Percentiles rank a stretch among this genome's conserved stretches.
These are phyloP conservation scores for Taphrina deformans DNA, from an alignment of 1,139 yeast genomes.

Conservation along the genomic window DNA sequence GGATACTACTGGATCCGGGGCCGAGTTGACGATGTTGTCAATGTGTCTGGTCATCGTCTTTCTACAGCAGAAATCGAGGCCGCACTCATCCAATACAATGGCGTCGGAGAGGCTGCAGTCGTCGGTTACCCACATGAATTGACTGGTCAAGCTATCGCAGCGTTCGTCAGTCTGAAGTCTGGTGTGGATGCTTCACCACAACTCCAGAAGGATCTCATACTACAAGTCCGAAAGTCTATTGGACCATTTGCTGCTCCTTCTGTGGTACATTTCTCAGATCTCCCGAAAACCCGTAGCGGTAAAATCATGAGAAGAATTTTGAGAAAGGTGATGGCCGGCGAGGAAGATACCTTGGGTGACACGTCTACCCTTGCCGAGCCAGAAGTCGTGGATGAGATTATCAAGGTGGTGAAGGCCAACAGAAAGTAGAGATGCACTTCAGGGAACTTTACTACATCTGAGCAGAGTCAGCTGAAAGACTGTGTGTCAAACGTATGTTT, in stretches of 20 bases:
- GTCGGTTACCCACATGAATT: constrained; percentile 92
- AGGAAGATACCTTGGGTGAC: constrained; percentile 93
- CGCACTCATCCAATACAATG: constrained; percentile 73
- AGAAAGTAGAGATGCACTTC: background rate
- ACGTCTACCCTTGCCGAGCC: constrained; percentile 88
- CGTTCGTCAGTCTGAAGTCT: constrained; percentile 81
- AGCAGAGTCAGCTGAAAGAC: background rate
- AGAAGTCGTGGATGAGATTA: constrained; percentile 74
- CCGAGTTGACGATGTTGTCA: constrained; percentile 97
- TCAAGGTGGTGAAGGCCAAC: constrained; percentile 46
- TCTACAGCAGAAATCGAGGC: constrained; percentile 98
- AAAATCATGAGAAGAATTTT: constrained; percentile 98
- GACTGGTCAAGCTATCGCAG: constrained; percentile 96
- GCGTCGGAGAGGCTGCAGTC: constrained; percentile 90
- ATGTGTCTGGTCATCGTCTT: constrained; percentile 94
- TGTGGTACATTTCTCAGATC: constrained; percentile 79
- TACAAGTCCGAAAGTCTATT: constrained; percentile 88
- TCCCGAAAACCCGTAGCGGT: constrained; percentile 98
- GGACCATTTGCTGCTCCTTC: constrained; percentile 99
- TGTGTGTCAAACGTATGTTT: background rate
- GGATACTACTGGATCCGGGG: constrained; percentile 99
- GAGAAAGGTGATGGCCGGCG: constrained; percentile 85
- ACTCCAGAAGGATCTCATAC: constrained; percentile 75
- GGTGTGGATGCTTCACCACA: constrained; percentile 54
- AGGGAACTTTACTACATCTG: background rate